These are phyloP conservation scores for Ceratocystis destructans DNA, from an alignment of 2,329 filamentous ascomycete genomes.

Conservation along the genomic window DNA sequence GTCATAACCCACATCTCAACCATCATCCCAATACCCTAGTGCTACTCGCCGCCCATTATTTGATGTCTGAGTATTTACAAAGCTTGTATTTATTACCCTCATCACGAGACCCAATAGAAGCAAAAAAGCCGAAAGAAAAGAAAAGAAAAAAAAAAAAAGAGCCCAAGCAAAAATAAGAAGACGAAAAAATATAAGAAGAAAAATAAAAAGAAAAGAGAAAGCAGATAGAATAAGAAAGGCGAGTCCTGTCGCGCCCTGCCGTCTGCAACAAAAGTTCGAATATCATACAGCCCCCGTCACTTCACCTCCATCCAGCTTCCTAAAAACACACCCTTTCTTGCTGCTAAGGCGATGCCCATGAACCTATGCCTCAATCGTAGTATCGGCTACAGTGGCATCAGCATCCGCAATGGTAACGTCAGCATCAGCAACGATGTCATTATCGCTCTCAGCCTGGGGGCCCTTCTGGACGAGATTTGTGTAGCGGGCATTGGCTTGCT, in stretches of 20 bases:
- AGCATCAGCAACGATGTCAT: slow-evolving; percentile 19
- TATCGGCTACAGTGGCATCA: slow-evolving; percentile 22
- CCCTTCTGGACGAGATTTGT: slow-evolving; percentile 41
- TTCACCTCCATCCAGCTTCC: background rate
- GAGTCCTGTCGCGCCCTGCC: slow-evolving; percentile 3
- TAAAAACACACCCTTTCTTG: background rate
- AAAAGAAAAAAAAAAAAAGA: slow-evolving; percentile 9
- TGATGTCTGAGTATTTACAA: background rate
- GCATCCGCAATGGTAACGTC: slow-evolving; percentile 25
- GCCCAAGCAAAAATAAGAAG: slow-evolving; percentile 4
- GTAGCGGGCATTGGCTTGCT: slow-evolving; percentile 56
- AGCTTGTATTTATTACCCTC: background rate
- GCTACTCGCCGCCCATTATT: too few species aligned
- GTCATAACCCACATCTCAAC: too few species aligned
- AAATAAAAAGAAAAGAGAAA: slow-evolving; percentile 8
- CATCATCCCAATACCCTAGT: too few species aligned
- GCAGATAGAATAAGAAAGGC: slow-evolving; percentile 18
- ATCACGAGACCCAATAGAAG: background rate
- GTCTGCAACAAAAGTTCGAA: slow-evolving; percentile 7
- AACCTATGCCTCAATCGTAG: slow-evolving; percentile 15
- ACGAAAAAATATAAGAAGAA: slow-evolving; percentile 6
- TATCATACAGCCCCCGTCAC: slow-evolving; percentile 14
- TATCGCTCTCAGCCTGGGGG: background rate
- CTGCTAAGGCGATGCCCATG: background rate
- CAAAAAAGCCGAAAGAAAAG: slow-evolving; percentile 12